Evolutionary conservation across 2,329 filamentous ascomycete genomes (phyloP), one percentile per base, ranked within the genome.

Genomic region (Fusarium nanum): DNA sequence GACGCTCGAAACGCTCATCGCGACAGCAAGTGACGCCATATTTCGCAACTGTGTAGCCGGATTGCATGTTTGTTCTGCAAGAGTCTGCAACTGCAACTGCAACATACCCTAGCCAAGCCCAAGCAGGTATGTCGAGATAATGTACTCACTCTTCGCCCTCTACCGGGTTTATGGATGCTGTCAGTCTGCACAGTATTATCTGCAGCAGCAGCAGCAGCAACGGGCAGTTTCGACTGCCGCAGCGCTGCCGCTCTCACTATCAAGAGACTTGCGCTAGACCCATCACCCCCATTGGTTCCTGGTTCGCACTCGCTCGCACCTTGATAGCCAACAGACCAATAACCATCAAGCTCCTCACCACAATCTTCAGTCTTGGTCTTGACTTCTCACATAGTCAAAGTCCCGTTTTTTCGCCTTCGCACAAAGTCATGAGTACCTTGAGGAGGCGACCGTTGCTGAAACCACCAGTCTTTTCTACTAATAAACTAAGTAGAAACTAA

Each of bases 1-100:
- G 62, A 70, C 65, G 56, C 68, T 68, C 52, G 65, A 74, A 70
- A 64, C 68, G 63, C 60, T 58, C 48, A 37, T 54, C 52, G 61
- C 60, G 34, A 50, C 60, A 65, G 62, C 22, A 54, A 71, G 73
- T 75, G 73, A 75, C 71, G 73, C 71, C 71, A 75, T 75, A 28
- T 57, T 62, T 69, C 56, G 69, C 64, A 71, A 69, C 56, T 61
- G 22, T 49, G 53, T 52, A 47, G 55, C 62, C 59, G 49, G 50
- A 71, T 75, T 72, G 61, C 66, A 71, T 67, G 59, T 63, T 53
- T 40, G 34, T 42, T 67, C 40, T 62, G 41, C 57, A 59, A 58
- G 34, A 66, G 42, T 9, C 42, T 45, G 20, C 42, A 45, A 45
- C 42, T 37, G 18, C 18, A 47, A n/a, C 37, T 61, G 42, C 57